Base-by-base conservation (phyloP, 1,284 basidiomycete genomes). In the Cryptococcus neoformans region DNA sequence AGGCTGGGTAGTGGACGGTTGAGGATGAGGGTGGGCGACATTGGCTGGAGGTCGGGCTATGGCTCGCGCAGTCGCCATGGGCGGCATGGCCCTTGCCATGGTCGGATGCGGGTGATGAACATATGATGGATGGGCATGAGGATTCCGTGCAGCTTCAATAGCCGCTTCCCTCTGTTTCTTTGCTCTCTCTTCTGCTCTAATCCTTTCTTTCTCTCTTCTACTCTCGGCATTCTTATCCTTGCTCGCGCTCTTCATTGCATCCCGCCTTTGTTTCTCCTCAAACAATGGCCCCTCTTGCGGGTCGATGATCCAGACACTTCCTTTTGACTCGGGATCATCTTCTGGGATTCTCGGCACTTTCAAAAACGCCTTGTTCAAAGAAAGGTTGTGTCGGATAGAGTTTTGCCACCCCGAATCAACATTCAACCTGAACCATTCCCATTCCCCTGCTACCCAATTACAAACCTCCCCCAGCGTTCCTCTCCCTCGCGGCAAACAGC, bases 391-490 rank as follows among this genome's bases (percentile, higher is more conserved):
- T 44, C 92, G 87, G 51, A 95, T 88, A 41, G 92, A 94, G 68
- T 90, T 92, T 87, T 95, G 90, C 92, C 92, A 95, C 44, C 88
- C 89, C 10, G 81, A 81, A 56, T 87, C 85, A 70, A 87, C 85
- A 60, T 87, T 86, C 69, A 86, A 86, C 55, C 86, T 85, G 80
- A 93, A 97, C 84, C 92, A 95, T 62, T 92, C 89, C 77, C 87
- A 88, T 59, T 85, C 87, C 49, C 87, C 87, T 69, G 87, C 86
- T 60, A 96, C 91, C 91, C 92, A 96, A 54, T 85, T 84, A 71
- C 91, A 92, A 51, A 96, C 92, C 68, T 95, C 91, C 63, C 93
- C 90, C 58, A 96, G 73, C 0, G 93, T 94, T 35, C 89, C 90
- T 73, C 90, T 89, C 44, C 89, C 90, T 47, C 86, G 63, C 12